A percentile compares a stretch with the other conserved stretches of the same genome.
Evolutionary conservation across 441 rosid genomes (phyloP).

Genomic region (Syzygium malaccense): DNA sequence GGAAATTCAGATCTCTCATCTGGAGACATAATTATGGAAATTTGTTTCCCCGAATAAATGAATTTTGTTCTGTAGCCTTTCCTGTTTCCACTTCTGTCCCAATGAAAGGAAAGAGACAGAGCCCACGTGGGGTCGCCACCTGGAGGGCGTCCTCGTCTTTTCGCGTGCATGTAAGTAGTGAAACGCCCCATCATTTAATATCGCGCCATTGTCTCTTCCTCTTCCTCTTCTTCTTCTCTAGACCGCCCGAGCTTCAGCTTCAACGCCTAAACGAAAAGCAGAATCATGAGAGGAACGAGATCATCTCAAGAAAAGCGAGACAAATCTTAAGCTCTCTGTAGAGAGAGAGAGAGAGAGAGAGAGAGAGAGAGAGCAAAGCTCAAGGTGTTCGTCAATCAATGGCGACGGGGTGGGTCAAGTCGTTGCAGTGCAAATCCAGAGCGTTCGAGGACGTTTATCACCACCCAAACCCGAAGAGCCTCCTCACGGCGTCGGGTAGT

Average conservation of each 20-base stretch:
- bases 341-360: neutral
- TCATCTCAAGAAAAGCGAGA: neutral
- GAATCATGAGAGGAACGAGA: neutral
- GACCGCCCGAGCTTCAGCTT: neutral
- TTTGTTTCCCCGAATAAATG: slow-evolving; percentile 3
- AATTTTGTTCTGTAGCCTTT: neutral
- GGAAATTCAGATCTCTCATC: neutral
- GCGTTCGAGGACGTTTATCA: slow-evolving; percentile 70
- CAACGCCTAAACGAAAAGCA: neutral
- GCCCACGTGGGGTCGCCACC: neutral
- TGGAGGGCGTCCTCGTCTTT: slow-evolving; percentile 31
- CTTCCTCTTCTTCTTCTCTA: neutral
- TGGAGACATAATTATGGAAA: neutral
- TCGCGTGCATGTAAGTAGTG: neutral
- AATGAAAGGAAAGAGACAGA: neutral
- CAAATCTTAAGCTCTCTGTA: neutral
- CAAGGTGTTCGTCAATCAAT: slow-evolving; percentile 15
- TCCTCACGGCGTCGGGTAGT: slow-evolving; percentile 40
- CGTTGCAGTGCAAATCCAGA: slow-evolving; percentile 79
- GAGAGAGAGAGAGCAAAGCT: neutral
- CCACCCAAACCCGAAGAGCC: slow-evolving; percentile 35
- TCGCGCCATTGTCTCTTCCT: slow-evolving; percentile 42
- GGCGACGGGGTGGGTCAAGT: slow-evolving; percentile 89
- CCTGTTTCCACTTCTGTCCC: neutral
- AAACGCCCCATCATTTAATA: slow-evolving; percentile 27